phyloP scores from a whole-genome alignment of 345 rosid genomes.

The Hibiscus tridactylites region DNA sequence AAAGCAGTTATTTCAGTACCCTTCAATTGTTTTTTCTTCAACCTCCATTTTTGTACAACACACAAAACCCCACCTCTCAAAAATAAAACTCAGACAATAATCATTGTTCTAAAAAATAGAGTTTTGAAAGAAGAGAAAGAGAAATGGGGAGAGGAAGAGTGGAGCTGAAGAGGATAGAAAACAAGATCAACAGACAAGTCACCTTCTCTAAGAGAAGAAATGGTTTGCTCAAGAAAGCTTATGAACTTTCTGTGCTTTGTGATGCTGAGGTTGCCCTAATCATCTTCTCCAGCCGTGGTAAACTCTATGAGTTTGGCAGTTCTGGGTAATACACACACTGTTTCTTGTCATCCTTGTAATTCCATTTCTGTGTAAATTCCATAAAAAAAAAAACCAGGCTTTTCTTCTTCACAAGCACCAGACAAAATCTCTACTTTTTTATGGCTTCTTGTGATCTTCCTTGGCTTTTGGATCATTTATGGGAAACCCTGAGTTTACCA shows the following conservation, averaged over 20 bases:
- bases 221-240: constrained; percentile 75
- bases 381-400: background rate
- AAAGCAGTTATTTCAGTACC: background rate
- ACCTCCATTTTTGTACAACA: constrained; percentile 17
- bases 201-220: constrained; percentile 79
- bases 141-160: constrained; percentile 88
- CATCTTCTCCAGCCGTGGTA: constrained; percentile 81
- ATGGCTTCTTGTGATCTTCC: constrained; percentile 6
- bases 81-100: background rate
- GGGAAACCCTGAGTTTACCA: background rate
- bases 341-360: background rate
- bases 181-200: constrained; percentile 80
- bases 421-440: background rate
- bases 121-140: constrained; percentile 5
- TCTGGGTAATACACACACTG: constrained; percentile 31
- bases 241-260: constrained; percentile 76
- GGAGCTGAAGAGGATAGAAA: constrained; percentile 83
- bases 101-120: constrained; percentile 3
- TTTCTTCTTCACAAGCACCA: background rate
- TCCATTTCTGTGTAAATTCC: background rate
- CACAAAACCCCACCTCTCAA: background rate
- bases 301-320: constrained; percentile 75
- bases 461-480: background rate
- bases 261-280: constrained; percentile 83
- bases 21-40: background rate